Percentiles rank a stretch among this genome's conserved stretches.
Conservation (phyloP, 495 filamentous ascomycete genomes). For the Pseudomonodictys pantanalensis region DNA sequence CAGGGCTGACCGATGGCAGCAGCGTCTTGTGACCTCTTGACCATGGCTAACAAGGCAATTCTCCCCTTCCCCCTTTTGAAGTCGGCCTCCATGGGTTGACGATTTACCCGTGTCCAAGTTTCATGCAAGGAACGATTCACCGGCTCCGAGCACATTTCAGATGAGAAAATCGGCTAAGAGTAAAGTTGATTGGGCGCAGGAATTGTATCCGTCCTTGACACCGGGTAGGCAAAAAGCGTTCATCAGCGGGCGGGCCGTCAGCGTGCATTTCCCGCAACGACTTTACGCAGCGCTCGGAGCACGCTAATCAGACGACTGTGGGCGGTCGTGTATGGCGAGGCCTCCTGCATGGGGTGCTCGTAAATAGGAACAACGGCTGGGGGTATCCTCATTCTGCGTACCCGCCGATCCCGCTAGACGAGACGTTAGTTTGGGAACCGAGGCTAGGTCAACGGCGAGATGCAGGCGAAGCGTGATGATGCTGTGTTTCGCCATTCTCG, state of each 20-base stretch:
- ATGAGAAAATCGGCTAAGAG: background rate
- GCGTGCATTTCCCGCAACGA: slow-evolving; percentile 13
- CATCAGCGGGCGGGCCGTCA: slow-evolving; percentile 20
- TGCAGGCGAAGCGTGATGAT: background rate
- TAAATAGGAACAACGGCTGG: slow-evolving; percentile 1
- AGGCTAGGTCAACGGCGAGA: slow-evolving; percentile 15
- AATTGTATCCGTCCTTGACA: background rate
- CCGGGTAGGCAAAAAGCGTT: background rate
- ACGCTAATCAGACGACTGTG: background rate
- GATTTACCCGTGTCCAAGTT: slow-evolving; percentile 27
- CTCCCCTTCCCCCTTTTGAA: background rate
- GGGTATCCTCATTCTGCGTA: background rate
- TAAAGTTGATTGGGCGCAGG: background rate
- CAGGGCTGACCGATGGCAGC: slow-evolving; percentile 19
- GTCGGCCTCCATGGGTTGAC: slow-evolving; percentile 3
- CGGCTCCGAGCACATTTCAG: background rate
- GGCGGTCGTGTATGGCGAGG: background rate
- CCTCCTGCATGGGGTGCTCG: background rate
- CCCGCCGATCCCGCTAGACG: slow-evolving; percentile 26
- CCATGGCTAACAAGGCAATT: slow-evolving; percentile 6
- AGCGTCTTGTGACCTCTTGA: slow-evolving; percentile 27
- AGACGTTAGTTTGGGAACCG: slow-evolving; percentile 6
- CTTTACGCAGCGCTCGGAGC: no score
- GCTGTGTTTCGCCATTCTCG: slow-evolving; percentile 18
- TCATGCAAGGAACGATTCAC: slow-evolving; percentile 26